A percentile compares a stretch with the other conserved stretches of the same genome.
These are phyloP conservation scores for Yamadazyma songkhlaensis DNA, from an alignment of 1,139 yeast genomes.

Conservation along the genomic window DNA sequence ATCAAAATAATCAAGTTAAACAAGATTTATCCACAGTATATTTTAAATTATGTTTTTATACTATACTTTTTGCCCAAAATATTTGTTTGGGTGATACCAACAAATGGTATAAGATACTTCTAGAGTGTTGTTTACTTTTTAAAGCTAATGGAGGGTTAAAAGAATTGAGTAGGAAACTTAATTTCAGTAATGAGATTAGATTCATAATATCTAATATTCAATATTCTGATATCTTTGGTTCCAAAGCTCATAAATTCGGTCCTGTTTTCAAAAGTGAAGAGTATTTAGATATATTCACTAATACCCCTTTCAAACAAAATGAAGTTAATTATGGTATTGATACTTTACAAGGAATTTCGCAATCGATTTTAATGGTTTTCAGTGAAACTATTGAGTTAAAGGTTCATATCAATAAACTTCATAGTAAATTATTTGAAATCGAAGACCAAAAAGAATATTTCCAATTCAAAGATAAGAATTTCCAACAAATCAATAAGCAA, in stretches of 20 bases:
- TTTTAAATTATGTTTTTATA: conserved; percentile 10
- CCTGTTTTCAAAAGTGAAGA: conserved; percentile 14
- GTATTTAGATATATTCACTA: conserved; percentile 13
- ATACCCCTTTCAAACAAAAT: conserved; percentile 8
- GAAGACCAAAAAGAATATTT: conserved; percentile 6
- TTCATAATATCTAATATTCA: conserved; percentile 22
- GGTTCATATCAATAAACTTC: conserved; percentile 12
- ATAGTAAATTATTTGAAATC: conserved; percentile 3
- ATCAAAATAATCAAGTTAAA: conserved; percentile 4
- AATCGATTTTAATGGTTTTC: conserved; percentile 15
- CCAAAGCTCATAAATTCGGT: conserved; percentile 16
- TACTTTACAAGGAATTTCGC: conserved; percentile 23
- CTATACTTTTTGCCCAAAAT: conserved; percentile 12
- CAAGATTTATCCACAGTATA: conserved; percentile 5
- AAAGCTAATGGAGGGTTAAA: conserved; percentile 55
- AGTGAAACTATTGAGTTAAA: conserved; percentile 19
- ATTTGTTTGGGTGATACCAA: conserved; percentile 42
- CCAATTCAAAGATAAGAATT: conserved; percentile 2
- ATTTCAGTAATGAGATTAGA: conserved; percentile 19
- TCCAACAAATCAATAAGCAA: conserved; percentile 5
- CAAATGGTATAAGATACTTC: conserved; percentile 30
- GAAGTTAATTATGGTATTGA: conserved; percentile 20
- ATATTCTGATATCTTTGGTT: conserved; percentile 20
- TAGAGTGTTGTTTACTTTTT: conserved; percentile 38
- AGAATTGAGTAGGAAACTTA: conserved; percentile 13